A percentile compares a stretch with the other conserved stretches of the same genome.
phyloP scores from a whole-genome alignment of 2,329 filamentous ascomycete genomes.

The Aspergillus thermomutatus region DNA sequence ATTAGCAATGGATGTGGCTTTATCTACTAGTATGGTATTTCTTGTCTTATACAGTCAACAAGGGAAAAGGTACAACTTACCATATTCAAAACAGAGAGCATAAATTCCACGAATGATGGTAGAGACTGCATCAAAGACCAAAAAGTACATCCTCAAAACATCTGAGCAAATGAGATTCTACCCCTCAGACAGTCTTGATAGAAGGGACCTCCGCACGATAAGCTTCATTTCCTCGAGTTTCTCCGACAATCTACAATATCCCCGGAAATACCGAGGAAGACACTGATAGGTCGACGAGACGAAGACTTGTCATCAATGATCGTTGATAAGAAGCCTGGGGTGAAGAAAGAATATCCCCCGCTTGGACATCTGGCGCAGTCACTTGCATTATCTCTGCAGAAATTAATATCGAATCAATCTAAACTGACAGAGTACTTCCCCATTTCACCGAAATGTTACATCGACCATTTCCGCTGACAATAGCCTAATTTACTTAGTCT shows the following conservation, averaged over 20 bases:
- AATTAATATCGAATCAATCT: neutral
- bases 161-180: too few relatives aligned
- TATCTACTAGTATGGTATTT: too few relatives aligned
- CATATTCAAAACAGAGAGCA: too few relatives aligned
- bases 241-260: neutral
- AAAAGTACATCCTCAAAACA: too few relatives aligned
- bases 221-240: neutral
- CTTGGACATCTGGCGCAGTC: neutral
- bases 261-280: neutral
- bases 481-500: neutral
- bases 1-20: too few relatives aligned
- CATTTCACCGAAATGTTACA: neutral
- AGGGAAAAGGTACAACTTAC: too few relatives aligned
- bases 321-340: neutral
- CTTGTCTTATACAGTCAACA: too few relatives aligned
- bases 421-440: neutral
- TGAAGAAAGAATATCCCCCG: neutral
- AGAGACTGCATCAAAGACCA: too few relatives aligned
- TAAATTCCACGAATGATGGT: too few relatives aligned
- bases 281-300: too few relatives aligned
- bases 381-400: neutral
- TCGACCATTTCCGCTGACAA: neutral
- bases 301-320: too few relatives aligned
- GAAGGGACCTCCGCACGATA: neutral
- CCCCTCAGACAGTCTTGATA: neutral